A percentile compares a stretch with the other conserved stretches of the same genome.
These are phyloP conservation scores for Panicum virgatum DNA, from an alignment of 202 grass and related monocot genomes.

Conservation along the genomic window DNA sequence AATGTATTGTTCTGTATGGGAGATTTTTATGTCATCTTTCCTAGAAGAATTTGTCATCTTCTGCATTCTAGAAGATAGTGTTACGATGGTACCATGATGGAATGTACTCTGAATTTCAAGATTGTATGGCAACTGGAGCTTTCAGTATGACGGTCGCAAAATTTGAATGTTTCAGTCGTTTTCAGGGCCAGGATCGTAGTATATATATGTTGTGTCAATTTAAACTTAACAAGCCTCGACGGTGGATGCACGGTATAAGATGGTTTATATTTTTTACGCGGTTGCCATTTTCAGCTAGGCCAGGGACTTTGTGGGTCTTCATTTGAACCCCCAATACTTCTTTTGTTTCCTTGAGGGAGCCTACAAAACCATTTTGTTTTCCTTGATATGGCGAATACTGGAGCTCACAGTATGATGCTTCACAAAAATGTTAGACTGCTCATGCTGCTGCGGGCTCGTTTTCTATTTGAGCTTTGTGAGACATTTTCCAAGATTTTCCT, in stretches of 20 bases:
- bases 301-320: neutral
- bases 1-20: conserved; percentile 22
- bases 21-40: conserved; percentile 21
- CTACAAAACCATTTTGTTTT: neutral
- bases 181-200: neutral
- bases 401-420: neutral
- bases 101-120: neutral
- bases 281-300: neutral
- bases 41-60: neutral
- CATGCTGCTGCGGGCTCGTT: neutral
- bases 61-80: neutral
- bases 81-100: neutral
- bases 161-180: neutral
- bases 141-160: neutral
- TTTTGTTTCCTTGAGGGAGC: neutral
- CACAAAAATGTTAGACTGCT: neutral
- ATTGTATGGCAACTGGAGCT: neutral
- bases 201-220: neutral
- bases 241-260: neutral
- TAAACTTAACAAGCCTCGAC: neutral
- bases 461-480: neutral
- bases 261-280: neutral
- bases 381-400: neutral
- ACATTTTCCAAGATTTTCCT: neutral
- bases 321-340: neutral